Base-by-base conservation (phyloP, 2,329 filamentous ascomycete genomes). In the Colletotrichum orchidophilum region DNA sequence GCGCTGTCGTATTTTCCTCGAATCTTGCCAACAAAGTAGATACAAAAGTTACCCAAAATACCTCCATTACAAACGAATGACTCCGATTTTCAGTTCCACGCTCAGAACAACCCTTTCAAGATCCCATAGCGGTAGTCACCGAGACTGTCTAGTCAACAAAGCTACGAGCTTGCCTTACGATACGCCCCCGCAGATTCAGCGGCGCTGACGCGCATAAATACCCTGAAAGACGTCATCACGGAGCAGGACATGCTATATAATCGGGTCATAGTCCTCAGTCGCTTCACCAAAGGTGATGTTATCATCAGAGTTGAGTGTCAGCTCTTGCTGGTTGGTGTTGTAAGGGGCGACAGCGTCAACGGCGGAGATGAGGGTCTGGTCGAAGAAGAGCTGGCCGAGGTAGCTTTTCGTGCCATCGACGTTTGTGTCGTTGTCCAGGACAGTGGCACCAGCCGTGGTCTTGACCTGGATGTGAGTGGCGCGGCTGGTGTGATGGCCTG, bases 161-260 rank as follows among this genome's bases (percentile, higher is more conserved):
- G 18, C 39, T 46, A 8, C 8, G 3, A 33, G 31, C 31, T 18
- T 18, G 18, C 39, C 18, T 46, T 46, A n/a, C 21, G 18, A 21
- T n/a, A 9, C 39, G 9, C 18, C 39, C 4, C 39, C 9, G 7
- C 8, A 21, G 21, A 35, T 21, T 46, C 21, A 46, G 39, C 21
- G 39, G 21, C 39, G 39, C 39, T 46, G n/a, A 18, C 39, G 39
- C 39, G 39, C 39, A 46, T 18, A 77, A 26, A 87, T 69, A 46
- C 85, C 85, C 60, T 86, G 84, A 0, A 75, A 71, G 7, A 85
- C 74, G 29, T 79, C 77, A 29, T 87, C 83, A 3, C 87, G 86
- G 6, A 90, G 80, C 13, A 84, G 80, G 11, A 85, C 82, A 71
- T 88, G 88, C 75, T 88, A 82, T 62, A 87, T 78, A 73, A 88